Base-by-base conservation (phyloP, 768 basidiomycete species). In the Lentinula guzmanii region DNA sequence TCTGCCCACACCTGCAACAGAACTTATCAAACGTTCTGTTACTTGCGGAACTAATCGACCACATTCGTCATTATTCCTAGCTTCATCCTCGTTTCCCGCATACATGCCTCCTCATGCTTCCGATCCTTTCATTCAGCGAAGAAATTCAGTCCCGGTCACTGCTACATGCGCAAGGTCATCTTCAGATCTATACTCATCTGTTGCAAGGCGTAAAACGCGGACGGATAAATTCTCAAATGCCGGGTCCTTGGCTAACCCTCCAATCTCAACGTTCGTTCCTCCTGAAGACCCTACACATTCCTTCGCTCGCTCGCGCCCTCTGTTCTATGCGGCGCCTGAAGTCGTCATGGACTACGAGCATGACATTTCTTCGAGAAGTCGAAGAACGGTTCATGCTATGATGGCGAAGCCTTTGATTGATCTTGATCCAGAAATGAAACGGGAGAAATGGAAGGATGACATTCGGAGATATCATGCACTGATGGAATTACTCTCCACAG, bases 401-500 rank as follows among this genome's bases (percentile, higher is more conserved):
- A 59, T 45, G 8, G 13, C 21, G 28, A 48, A 57, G 16, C 35
- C 28, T 52, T 11, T 45, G 41, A 15, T 21, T 61, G 58, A 45
- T 61, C 59, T 21, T 61, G 58, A 50, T 61, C 59, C 63, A 16
- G 68, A 56, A 34, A 43, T 31, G 66, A 70, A 69, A 51, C 67
- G 63, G 21, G 74, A 75, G 61, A 76, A 70, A 64, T 63, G 62
- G 43, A 84, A 80, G 66, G 85, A 87, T 52, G 68, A 76, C 39
- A 65, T 77, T 13, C 71, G 85, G 53, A 80, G 76, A 60, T 87
- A 82, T 64, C 88, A 97, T 67, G 90, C 93, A 5, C 81, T 98
- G 54, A 79, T 85, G 65, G 96, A 98, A 74, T 77, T 98, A 43
- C 79, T 98, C 28, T 78, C 83, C 61, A 95, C 94, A 0, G 96